These are phyloP conservation scores for Capronia epimyces DNA, from an alignment of 2,329 filamentous ascomycete genomes.

Conservation along the genomic window DNA sequence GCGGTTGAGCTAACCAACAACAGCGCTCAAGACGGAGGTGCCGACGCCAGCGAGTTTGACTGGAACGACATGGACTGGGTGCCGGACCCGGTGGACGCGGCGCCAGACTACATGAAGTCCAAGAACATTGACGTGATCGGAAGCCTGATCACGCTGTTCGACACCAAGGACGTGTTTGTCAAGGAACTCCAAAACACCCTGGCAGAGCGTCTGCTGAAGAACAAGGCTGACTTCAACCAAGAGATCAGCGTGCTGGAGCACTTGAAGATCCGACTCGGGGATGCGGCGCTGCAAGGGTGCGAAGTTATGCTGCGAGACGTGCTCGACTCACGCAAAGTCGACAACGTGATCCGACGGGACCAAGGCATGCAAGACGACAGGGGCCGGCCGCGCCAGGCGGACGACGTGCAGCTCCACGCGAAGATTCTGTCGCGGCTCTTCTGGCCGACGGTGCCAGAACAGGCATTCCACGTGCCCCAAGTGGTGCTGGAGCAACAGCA, in stretches of 20 bases:
- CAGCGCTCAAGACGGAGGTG: slow-evolving; percentile 37
- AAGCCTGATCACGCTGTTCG: slow-evolving; percentile 80
- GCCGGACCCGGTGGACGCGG: slow-evolving; percentile 87
- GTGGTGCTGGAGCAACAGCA: slow-evolving; percentile 55
- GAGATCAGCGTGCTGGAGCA: slow-evolving; percentile 79
- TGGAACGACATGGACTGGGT: slow-evolving; percentile 93
- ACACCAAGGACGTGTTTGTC: slow-evolving; percentile 85
- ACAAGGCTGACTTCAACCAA: slow-evolving; percentile 66
- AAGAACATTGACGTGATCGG: slow-evolving; percentile 88
- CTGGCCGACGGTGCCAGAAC: slow-evolving; percentile 74
- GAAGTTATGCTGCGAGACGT: slow-evolving; percentile 98
- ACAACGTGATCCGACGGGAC: slow-evolving; percentile 58
- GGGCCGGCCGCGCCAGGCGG: slow-evolving; percentile 7
- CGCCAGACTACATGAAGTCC: slow-evolving; percentile 82
- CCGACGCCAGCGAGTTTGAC: slow-evolving; percentile 64
- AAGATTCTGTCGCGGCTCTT: slow-evolving; percentile 89
- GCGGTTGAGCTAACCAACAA: slow-evolving; percentile 26
- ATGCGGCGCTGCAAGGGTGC: slow-evolving; percentile 78
- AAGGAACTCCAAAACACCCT: slow-evolving; percentile 87
- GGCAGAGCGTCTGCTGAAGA: slow-evolving; percentile 68
- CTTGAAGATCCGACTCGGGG: slow-evolving; percentile 82
- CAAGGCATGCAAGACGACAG: slow-evolving; percentile 35
- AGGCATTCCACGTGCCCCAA: slow-evolving; percentile 43
- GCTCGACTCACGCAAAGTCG: slow-evolving; percentile 70
- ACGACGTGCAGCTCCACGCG: slow-evolving; percentile 55